Conservation (phyloP, 345 rosid species). For the Turritis glabra region DNA sequence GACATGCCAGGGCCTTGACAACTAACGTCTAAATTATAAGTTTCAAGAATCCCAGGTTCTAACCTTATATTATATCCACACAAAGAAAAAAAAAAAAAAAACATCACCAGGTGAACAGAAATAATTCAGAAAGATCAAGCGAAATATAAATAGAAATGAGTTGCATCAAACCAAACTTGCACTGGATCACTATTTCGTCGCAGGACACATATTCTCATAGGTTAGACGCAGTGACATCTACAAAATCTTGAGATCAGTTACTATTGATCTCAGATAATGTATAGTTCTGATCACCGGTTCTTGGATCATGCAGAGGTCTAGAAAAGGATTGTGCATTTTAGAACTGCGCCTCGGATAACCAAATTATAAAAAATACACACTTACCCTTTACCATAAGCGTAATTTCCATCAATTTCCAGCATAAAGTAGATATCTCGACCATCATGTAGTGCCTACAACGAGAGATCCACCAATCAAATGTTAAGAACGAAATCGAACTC, state of each 20-base stretch:
- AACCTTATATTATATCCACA: background rate
- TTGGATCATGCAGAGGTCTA: background rate
- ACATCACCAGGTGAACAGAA: background rate
- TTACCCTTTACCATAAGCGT: slow-evolving; percentile 83
- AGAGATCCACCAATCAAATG: slow-evolving; percentile 5
- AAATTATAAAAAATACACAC: slow-evolving; percentile 11
- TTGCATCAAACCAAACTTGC: slow-evolving; percentile 15
- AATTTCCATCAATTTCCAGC: slow-evolving; percentile 85
- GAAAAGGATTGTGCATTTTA: background rate
- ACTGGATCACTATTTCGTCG: background rate
- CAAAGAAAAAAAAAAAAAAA: background rate
- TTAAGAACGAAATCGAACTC: background rate
- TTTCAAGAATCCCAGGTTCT: background rate
- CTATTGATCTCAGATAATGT: background rate
- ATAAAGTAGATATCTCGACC: slow-evolving; percentile 79
- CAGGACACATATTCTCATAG: background rate
- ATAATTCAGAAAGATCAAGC: background rate
- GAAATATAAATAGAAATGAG: background rate
- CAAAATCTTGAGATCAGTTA: slow-evolving; percentile 2
- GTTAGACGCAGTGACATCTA: slow-evolving; percentile 1
- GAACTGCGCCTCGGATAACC: background rate
- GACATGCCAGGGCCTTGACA: slow-evolving; percentile 18
- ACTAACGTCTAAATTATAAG: background rate
- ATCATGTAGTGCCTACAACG: slow-evolving; percentile 82
- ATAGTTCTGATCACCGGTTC: background rate